These are phyloP conservation scores for Aspergillus wentii DNA, from an alignment of 495 filamentous ascomycete species.

Conservation along the genomic window DNA sequence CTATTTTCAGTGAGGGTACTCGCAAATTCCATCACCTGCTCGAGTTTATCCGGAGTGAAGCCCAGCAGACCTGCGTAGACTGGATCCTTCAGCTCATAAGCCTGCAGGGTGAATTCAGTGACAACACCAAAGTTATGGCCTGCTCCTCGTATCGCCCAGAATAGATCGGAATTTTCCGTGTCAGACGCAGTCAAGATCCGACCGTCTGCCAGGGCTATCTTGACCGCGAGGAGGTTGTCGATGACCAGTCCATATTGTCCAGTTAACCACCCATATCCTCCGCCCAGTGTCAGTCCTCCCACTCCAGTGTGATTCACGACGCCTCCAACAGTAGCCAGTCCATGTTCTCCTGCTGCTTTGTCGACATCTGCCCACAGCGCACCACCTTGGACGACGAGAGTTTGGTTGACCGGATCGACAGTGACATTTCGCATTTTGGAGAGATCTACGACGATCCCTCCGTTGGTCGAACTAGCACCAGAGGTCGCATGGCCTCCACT, in stretches of 20 bases:
- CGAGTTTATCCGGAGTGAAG: constrained; percentile 33
- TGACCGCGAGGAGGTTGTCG: constrained; percentile 39
- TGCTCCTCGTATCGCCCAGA: constrained; percentile 39
- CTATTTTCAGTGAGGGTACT: too few species aligned
- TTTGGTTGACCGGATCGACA: constrained; percentile 32
- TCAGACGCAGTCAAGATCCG: constrained; percentile 22
- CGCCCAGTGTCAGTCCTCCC: constrained; percentile 48
- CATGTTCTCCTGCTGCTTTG: constrained; percentile 30
- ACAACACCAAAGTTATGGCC: constrained; percentile 36
- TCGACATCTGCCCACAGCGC: constrained; percentile 47
- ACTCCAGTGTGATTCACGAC: constrained; percentile 52
- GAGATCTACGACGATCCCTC: constrained; percentile 45
- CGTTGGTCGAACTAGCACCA: neutral
- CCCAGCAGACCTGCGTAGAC: constrained; percentile 40
- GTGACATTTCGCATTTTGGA: constrained; percentile 31
- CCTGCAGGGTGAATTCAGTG: constrained; percentile 33
- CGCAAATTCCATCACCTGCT: constrained; percentile 22
- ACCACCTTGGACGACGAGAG: constrained; percentile 41
- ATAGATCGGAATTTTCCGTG: constrained; percentile 31
- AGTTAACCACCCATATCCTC: constrained; percentile 47
- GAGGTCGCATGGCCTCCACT: neutral
- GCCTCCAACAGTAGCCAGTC: constrained; percentile 49
- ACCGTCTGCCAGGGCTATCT: constrained; percentile 43
- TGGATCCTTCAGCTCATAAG: constrained; percentile 20
- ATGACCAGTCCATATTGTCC: constrained; percentile 39